Evolutionary conservation across 441 rosid species (phyloP).

Genomic region (Eruca vesicaria): DNA sequence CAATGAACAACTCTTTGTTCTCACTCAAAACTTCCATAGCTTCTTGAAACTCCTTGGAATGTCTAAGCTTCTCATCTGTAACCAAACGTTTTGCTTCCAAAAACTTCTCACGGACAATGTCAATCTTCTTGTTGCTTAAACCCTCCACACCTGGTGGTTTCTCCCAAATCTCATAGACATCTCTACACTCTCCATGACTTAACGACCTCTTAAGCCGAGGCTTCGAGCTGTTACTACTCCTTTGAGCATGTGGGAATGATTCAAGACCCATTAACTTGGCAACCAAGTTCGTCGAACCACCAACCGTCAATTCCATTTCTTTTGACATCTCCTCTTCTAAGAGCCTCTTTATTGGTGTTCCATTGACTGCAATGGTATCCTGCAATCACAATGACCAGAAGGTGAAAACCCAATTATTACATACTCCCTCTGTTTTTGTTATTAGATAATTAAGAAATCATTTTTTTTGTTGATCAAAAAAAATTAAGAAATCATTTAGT

Average conservation of each 20-base stretch:
- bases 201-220: conserved; percentile 48
- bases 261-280: conserved; percentile 99
- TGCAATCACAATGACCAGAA: conserved; percentile 40
- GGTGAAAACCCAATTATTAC: conserved; percentile 5
- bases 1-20: conserved; percentile 72
- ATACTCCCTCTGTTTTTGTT: no score
- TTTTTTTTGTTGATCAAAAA: no score
- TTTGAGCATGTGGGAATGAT: conserved; percentile 44
- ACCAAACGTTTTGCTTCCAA: conserved; percentile 83
- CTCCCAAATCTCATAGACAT: conserved; percentile 69
- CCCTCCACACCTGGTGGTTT: conserved; percentile 32
- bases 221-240: conserved; percentile 49
- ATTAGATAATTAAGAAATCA: no score
- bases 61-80: conserved; percentile 72
- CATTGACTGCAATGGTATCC: conserved; percentile 52
- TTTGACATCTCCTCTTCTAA: conserved; percentile 81
- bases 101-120: conserved; percentile 80
- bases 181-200: conserved; percentile 53
- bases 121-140: conserved; percentile 54
- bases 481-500: no score
- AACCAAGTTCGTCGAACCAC: conserved; percentile 66
- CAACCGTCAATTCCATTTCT: conserved; percentile 42
- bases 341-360: conserved; percentile 78
- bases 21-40: conserved; percentile 83
- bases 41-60: conserved; percentile 79